These are phyloP conservation scores for Daedalea quercina DNA, from an alignment of 768 basidiomycete species.

Conservation along the genomic window DNA sequence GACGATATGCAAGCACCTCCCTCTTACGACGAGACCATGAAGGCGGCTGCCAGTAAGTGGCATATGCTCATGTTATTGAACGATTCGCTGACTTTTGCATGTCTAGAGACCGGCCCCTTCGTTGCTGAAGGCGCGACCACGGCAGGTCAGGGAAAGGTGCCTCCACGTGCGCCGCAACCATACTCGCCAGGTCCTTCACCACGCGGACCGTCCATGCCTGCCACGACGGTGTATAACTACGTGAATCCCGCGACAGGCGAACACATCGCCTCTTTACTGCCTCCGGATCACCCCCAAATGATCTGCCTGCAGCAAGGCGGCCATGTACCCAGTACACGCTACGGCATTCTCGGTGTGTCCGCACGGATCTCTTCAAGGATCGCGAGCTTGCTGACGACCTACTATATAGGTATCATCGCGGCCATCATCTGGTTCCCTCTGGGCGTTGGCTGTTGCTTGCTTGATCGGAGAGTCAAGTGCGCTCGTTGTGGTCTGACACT, in stretches of 20 bases:
- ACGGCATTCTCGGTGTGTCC: conserved; percentile 48
- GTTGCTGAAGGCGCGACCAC: conserved; percentile 13
- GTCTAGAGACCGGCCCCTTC: conserved; percentile 13
- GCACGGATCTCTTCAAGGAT: not conserved
- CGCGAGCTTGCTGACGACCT: not conserved
- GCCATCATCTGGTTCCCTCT: conserved; percentile 85
- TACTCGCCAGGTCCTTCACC: conserved; percentile 18
- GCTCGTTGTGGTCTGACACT: conserved; percentile 36
- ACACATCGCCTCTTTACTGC: conserved; percentile 46
- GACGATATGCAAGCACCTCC: conserved; percentile 19
- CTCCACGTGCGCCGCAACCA: conserved; percentile 2
- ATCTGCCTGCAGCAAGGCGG: conserved; percentile 70
- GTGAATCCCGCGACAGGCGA: conserved; percentile 47
- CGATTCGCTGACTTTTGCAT: not conserved
- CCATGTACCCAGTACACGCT: conserved; percentile 59
- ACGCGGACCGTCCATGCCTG: conserved; percentile 26
- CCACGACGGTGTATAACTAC: conserved; percentile 63
- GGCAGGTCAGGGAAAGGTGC: conserved; percentile 16
- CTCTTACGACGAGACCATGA: conserved; percentile 18
- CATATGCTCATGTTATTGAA: not conserved
- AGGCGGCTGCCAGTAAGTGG: not conserved
- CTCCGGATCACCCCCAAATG: conserved; percentile 82
- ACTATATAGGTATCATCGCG: conserved; percentile 59
- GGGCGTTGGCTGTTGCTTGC: conserved; percentile 69
- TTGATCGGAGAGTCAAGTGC: conserved; percentile 69